Base-by-base conservation (phyloP, 2,329 filamentous ascomycete genomes). In the Sarocladium strictum region DNA sequence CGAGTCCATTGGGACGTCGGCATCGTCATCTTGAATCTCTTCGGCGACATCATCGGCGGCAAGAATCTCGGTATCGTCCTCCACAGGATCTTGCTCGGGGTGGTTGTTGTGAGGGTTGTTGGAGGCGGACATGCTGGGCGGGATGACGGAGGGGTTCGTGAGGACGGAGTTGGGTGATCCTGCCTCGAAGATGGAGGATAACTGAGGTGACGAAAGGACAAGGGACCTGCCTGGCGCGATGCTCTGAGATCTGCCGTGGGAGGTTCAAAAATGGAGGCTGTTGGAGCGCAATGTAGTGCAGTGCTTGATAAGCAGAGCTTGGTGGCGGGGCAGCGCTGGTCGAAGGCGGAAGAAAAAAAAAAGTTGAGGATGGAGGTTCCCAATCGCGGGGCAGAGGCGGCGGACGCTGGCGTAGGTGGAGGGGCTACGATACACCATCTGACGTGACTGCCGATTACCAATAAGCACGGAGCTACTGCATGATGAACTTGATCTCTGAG, bases 1-100 rank as follows among this genome's bases (percentile, higher is more conserved):
- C 3, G 84, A 88, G 65, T 93, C 90, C 90, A 96, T 96, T 41
- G 82, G 82, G 54, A 89, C 79, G 67, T 96, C 89, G 52, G 81
- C 85, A 57, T 84, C 85, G 32, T 63, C 61, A 32, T 69, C 59
- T 38, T 70, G 75, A 54, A 91, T 79, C 69, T 94, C 85, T 72
- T 96, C 90, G 26, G 83, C 86, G 2, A 84, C 86, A 60, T 96
- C 92, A 35, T 88, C 85, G 54, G 83, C 82, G 63, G 86, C 85
- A 59, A 96, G 82, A 72, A 92, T 85, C 60, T 84, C 85, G 62
- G 86, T 82, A 58, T 86, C 82, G 54, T 71, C 66, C 53, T 73
- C 71, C 59, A 74, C 61, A 6, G 38, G 38, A 55, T 70, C 65
- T 54, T 73, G 68, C 58, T 70, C 67, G 59, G 64, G 57, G 52